Evolutionary conservation across 208 protist genomes (phyloP).

Genomic region (Herpetomonas samuelpessoai): DNA sequence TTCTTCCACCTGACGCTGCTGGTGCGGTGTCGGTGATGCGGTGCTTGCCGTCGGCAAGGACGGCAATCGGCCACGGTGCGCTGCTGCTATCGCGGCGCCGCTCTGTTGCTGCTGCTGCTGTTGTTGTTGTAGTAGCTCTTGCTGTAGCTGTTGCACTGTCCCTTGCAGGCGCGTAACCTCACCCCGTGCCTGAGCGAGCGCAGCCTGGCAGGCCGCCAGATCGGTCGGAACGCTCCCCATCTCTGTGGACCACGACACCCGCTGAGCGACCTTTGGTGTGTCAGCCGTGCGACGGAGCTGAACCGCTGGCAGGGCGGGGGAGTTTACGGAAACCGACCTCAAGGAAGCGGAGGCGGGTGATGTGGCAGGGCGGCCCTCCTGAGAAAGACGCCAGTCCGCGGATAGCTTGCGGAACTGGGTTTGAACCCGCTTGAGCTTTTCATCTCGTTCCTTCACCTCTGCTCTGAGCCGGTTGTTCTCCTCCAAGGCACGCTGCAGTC

Average conservation of each 20-base stretch:
- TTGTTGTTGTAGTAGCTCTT: background rate
- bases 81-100: background rate
- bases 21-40: background rate
- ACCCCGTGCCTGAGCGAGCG: slow-evolving; percentile 34
- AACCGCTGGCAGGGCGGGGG: background rate
- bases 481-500: slow-evolving; percentile 63
- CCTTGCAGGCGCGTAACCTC: slow-evolving; percentile 37
- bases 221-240: no score
- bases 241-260: no score
- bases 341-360: background rate
- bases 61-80: background rate
- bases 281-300: background rate
- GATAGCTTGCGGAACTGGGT: slow-evolving; percentile 74
- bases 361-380: background rate
- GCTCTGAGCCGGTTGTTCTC: slow-evolving; percentile 67
- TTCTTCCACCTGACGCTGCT: background rate
- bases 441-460: slow-evolving; percentile 45
- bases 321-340: background rate
- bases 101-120: background rate
- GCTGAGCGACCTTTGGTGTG: background rate
- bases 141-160: slow-evolving; percentile 36
- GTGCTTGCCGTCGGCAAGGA: slow-evolving; percentile 6
- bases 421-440: slow-evolving; percentile 64
- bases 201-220: slow-evolving; percentile 6
- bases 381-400: slow-evolving; percentile 38